These are phyloP conservation scores for Diutina mesorugosa DNA, from an alignment of 1,139 yeast genomes.

Conservation along the genomic window DNA sequence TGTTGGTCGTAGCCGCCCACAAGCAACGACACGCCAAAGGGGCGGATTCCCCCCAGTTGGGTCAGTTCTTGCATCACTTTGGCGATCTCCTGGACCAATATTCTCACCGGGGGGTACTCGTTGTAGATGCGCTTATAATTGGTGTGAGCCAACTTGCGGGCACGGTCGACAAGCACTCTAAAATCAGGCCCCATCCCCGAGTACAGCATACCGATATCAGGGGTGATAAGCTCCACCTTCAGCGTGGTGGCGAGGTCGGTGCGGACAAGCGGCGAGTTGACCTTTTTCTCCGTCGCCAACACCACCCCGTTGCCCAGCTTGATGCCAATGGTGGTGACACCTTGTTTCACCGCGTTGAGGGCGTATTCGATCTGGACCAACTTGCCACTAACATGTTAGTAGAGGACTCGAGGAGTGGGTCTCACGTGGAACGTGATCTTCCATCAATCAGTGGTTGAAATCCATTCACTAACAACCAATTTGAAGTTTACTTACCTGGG, in stretches of 20 bases:
- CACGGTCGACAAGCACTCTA: slow-evolving; percentile 85
- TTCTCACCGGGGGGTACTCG: slow-evolving; percentile 94
- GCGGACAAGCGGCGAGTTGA: slow-evolving; percentile 67
- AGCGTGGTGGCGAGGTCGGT: slow-evolving; percentile 45
- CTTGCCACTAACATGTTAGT: slow-evolving; percentile 52
- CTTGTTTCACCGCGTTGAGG: slow-evolving; percentile 92
- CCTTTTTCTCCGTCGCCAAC: slow-evolving; percentile 90
- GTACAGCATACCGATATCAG: slow-evolving; percentile 93
- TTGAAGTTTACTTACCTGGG: slow-evolving; percentile 55
- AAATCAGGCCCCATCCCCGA: slow-evolving; percentile 99
- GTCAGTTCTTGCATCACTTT: slow-evolving; percentile 97
- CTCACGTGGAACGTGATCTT: background rate
- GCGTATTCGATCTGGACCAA: slow-evolving; percentile 97
- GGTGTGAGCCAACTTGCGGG: slow-evolving; percentile 88
- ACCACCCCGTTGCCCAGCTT: slow-evolving; percentile 95
- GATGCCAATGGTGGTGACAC: slow-evolving; percentile 93
- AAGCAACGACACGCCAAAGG: slow-evolving; percentile 88
- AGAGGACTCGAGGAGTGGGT: background rate
- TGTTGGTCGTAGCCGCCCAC: slow-evolving; percentile 91
- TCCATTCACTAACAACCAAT: background rate
- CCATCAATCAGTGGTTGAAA: background rate
- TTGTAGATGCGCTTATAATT: slow-evolving; percentile 87
- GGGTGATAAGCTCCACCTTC: slow-evolving; percentile 78
- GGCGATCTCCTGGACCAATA: slow-evolving; percentile 89
- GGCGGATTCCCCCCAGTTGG: slow-evolving; percentile 96